These are phyloP conservation scores for Boeremia exigua DNA, from an alignment of 2,329 filamentous ascomycete species.

Conservation along the genomic window DNA sequence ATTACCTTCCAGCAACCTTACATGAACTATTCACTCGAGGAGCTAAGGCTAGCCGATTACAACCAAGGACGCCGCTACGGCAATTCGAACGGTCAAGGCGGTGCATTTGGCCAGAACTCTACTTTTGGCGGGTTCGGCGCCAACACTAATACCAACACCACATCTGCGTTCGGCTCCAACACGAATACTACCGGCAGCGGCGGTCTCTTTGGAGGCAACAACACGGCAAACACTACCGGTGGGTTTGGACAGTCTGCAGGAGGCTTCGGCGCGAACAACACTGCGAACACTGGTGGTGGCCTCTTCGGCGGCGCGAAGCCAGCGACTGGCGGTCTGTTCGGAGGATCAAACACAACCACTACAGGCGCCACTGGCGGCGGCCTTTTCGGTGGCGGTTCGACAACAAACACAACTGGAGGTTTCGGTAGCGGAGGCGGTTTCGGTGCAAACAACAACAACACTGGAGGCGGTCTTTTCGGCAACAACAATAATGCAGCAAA, in stretches of 20 bases:
- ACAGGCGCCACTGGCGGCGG: constrained; percentile 40
- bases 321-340: constrained; percentile 47
- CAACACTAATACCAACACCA: constrained; percentile 42
- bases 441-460: constrained; percentile 33
- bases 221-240: constrained; percentile 35
- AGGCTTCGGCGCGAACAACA: constrained; percentile 32
- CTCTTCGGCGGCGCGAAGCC: constrained; percentile 45
- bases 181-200: constrained; percentile 53
- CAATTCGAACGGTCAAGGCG: constrained; percentile 78
- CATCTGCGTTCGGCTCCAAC: constrained; percentile 55
- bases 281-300: constrained; percentile 39
- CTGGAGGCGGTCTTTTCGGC: constrained; percentile 58
- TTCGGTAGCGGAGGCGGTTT: constrained; percentile 46
- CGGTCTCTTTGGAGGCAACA: constrained; percentile 52
- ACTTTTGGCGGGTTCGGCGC: constrained; percentile 58
- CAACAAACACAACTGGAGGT: constrained; percentile 32
- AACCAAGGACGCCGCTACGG: constrained; percentile 83
- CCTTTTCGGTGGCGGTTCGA: constrained; percentile 42
- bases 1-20: constrained; percentile 80
- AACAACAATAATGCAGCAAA: constrained; percentile 42
- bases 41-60: constrained; percentile 76
- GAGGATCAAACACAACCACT: constrained; percentile 44
- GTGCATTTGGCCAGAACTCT: constrained; percentile 77
- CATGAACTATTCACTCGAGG: constrained; percentile 87
- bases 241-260: constrained; percentile 45